phyloP scores from a whole-genome alignment of 2,329 filamentous ascomycete genomes.

The Tolypocladium nubicola region DNA sequence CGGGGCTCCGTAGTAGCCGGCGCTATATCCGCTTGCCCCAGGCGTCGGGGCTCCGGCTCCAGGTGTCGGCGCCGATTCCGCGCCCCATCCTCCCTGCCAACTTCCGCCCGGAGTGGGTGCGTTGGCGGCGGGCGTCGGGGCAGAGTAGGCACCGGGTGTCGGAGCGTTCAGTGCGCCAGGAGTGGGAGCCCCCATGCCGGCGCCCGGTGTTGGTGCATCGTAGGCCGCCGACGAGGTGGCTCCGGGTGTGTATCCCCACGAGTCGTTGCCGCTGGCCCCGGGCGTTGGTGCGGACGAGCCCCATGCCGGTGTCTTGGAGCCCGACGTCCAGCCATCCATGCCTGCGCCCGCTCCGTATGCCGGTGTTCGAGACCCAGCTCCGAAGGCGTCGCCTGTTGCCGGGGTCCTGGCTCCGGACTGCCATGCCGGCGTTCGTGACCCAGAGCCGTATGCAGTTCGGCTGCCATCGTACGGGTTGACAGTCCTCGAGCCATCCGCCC shows the following conservation, averaged over 20 bases:
- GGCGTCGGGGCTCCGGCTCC: constrained; percentile 59
- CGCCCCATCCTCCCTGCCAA: constrained; percentile 48
- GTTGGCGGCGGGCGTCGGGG: constrained; percentile 50
- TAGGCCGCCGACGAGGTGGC: constrained; percentile 40
- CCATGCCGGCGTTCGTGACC: constrained; percentile 66
- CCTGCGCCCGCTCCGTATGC: constrained; percentile 40
- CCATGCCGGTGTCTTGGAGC: constrained; percentile 72
- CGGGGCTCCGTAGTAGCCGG: constrained; percentile 41
- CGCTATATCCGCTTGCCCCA: constrained; percentile 45
- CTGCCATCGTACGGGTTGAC: constrained; percentile 63
- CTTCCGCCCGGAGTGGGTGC: constrained; percentile 61
- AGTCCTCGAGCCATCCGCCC: constrained; percentile 57
- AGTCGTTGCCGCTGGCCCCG: constrained; percentile 45
- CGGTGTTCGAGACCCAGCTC: constrained; percentile 57
- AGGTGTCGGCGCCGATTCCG: constrained; percentile 57
- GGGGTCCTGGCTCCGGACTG: constrained; percentile 67
- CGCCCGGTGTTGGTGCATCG: constrained; percentile 60
- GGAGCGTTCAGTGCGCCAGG: constrained; percentile 56
- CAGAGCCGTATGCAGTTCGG: constrained; percentile 67
- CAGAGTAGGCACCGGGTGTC: constrained; percentile 59
- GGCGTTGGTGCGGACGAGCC: constrained; percentile 49
- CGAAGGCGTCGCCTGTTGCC: constrained; percentile 48
- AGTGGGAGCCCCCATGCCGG: constrained; percentile 47
- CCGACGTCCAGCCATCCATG: constrained; percentile 51
- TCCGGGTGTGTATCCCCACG: constrained; percentile 49